Base-by-base conservation (phyloP, 176 grass and related monocot genomes). In the Eleusine indica region DNA sequence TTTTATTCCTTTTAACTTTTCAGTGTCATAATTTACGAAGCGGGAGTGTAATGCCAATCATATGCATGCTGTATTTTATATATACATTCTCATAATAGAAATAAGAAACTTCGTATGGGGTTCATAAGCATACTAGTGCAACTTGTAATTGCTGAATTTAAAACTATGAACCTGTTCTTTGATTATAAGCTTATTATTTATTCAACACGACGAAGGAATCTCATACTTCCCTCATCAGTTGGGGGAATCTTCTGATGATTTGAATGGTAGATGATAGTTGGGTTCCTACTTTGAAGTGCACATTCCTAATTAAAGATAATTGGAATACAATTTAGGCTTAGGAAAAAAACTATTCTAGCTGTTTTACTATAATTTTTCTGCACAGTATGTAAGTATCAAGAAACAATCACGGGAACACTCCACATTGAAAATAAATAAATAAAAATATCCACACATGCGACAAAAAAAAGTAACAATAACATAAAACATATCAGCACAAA, bases 221-320 rank as follows among this genome's bases (percentile, higher is more conserved):
- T 30, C 52, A 29, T 78, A 30, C 54, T 16, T 42, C 10, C 19
- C 52, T 70, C 28, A 79, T 37, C 83, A 51, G 14, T 51, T 19
- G 75, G 28, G 52, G 66, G 66, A 85, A 85, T 71, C 66, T 63
- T 78, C 41, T 49, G 28, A 71, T 51, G 41, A 85, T 78, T 78
- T 48, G 39, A 38, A 78, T 18, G 39, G 25, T 12, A 47, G 83
- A 49, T 70, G n/a, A 58, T 69, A 37, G 22, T 47, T 70, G 41
- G 51, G 11, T 46, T 47, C 22, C 51, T 61, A 77, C 17, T 79
- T 52, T 29, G 3, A 70, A 70, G 17, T 77, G 66, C 66, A n/a
- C 41, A 18, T 70, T 13, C 8, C 48, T 58, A 25, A 25, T 25
- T 25, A 25, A 30, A 84, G 21, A 64, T 35, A 15, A 5, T 16